Percentiles rank a stretch among this genome's conserved stretches.
Conservation (phyloP, 768 basidiomycete genomes). For the Phylloporus sp. region DNA sequence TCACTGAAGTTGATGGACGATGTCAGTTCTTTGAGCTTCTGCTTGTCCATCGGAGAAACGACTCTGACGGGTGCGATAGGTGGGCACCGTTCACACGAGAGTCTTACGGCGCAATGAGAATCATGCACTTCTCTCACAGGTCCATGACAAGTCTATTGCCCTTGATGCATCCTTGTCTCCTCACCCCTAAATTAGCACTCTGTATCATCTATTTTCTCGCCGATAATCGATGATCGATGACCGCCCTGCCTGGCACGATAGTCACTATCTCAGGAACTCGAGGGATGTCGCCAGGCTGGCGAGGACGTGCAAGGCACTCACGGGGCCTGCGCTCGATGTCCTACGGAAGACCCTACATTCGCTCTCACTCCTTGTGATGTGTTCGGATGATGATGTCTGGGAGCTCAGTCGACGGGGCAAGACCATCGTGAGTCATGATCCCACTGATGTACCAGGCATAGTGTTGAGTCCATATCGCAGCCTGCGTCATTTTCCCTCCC, state of each 20-base stretch:
- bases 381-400: slow-evolving; percentile 25
- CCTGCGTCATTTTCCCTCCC: slow-evolving; percentile 21
- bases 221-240: no score
- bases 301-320: slow-evolving; percentile 26
- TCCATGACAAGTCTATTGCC: neutral
- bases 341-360: slow-evolving; percentile 31
- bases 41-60: no score
- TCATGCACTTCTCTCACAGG: no score
- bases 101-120: no score
- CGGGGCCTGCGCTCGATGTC: slow-evolving; percentile 28
- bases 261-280: slow-evolving; percentile 17
- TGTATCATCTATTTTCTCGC: slow-evolving; percentile 24
- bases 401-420: slow-evolving; percentile 15
- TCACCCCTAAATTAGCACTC: slow-evolving; percentile 24
- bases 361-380: slow-evolving; percentile 27
- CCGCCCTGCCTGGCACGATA: slow-evolving; percentile 11
- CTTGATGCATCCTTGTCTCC: slow-evolving; percentile 29
- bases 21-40: no score
- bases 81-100: no score
- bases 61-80: no score
- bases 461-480: slow-evolving; percentile 14
- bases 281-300: slow-evolving; percentile 26
- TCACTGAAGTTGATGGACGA: no score
- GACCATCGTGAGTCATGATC: slow-evolving; percentile 20
- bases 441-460: neutral